A percentile compares a stretch with the other conserved stretches of the same genome.
Conservation (phyloP, 2,329 filamentous ascomycete species). For the Cladosporium halotolerans region DNA sequence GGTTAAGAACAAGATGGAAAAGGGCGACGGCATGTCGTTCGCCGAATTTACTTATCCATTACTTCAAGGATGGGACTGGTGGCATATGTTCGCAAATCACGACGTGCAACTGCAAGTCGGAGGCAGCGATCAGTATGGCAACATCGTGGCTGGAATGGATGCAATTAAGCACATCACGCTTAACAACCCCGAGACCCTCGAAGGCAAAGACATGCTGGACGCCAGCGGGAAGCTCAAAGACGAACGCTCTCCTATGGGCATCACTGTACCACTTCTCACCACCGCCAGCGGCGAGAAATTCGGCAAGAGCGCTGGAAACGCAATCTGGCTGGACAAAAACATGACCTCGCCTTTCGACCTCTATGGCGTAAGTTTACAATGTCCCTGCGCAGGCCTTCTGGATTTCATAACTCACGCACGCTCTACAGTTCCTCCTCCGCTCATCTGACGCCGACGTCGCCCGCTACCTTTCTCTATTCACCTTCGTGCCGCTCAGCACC, state of each 20-base stretch:
- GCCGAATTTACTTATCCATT: slow-evolving; percentile 90
- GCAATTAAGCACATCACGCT: slow-evolving; percentile 69
- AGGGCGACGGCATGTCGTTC: slow-evolving; percentile 87
- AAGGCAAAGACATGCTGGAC: slow-evolving; percentile 12
- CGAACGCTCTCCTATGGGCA: slow-evolving; percentile 60
- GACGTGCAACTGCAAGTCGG: slow-evolving; percentile 81
- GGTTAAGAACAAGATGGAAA: slow-evolving; percentile 76
- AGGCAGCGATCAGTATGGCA: slow-evolving; percentile 92
- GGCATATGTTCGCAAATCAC: slow-evolving; percentile 67
- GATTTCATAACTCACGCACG: slow-evolving; percentile 4
- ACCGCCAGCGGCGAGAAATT: slow-evolving; percentile 83
- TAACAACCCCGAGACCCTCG: slow-evolving; percentile 20
- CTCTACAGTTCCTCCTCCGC: slow-evolving; percentile 69
- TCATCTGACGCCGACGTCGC: slow-evolving; percentile 77
- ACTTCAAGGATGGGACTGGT: slow-evolving; percentile 95
- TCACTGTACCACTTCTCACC: slow-evolving; percentile 86
- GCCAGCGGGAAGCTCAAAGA: slow-evolving; percentile 35
- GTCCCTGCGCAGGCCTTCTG: neutral
- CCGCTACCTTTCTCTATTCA: slow-evolving; percentile 79
- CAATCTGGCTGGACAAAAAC: slow-evolving; percentile 80
- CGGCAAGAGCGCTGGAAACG: slow-evolving; percentile 90
- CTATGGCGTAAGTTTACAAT: slow-evolving; percentile 53
- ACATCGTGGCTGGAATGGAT: slow-evolving; percentile 86
- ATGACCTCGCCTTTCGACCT: slow-evolving; percentile 79
- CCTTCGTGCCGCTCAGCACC: slow-evolving; percentile 68